These are phyloP conservation scores for Durusdinium trenchii DNA, from an alignment of 73 alveolate genomes.

Conservation along the genomic window DNA sequence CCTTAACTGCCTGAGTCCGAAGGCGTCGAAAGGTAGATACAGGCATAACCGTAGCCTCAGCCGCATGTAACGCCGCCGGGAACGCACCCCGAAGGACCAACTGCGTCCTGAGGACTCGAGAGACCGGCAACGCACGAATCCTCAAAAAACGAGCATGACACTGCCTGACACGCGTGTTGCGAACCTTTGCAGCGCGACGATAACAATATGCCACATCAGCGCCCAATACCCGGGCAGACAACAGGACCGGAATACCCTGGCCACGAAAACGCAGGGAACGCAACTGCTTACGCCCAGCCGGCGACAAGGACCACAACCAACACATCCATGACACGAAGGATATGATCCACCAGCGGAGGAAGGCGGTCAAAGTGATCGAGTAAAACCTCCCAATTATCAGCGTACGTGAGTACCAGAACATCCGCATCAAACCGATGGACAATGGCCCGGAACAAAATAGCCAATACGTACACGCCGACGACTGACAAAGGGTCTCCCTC, in stretches of 20 bases:
- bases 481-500: conserved; percentile 17
- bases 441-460: neutral
- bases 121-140: neutral
- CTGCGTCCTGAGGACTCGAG: neutral
- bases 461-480: neutral
- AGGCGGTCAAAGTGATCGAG: neutral
- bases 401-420: neutral
- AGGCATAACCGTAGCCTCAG: neutral
- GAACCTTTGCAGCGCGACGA: neutral
- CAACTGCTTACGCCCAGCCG: neutral
- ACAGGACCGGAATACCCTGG: neutral
- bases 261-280: neutral
- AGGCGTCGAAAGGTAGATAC: neutral
- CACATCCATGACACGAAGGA: neutral
- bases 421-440: neutral
- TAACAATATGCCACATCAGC: neutral
- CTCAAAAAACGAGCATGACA: neutral
- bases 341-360: neutral
- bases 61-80: neutral
- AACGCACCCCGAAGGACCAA: neutral
- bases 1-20: neutral
- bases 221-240: neutral
- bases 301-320: neutral
- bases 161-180: neutral
- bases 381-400: neutral